Evolutionary conservation across 1,139 yeast species (phyloP).

Genomic region (Casaregolazyma lundiana): DNA sequence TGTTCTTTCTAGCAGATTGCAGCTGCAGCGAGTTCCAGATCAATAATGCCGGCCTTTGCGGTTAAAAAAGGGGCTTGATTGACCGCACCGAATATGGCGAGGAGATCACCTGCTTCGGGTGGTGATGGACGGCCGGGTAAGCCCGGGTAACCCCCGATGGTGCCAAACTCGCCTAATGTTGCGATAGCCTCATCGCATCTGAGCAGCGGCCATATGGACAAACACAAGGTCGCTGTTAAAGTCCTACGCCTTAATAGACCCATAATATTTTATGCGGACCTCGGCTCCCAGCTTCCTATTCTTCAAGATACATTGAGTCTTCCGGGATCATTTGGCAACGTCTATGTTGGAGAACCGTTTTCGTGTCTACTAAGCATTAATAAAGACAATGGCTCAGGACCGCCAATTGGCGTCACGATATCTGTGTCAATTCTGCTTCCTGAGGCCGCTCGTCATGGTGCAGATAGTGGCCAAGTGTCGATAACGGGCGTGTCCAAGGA

Average conservation of each 20-base stretch:
- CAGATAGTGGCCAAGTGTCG: not conserved
- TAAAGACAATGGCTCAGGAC: conserved; percentile 7
- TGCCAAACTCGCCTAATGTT: not conserved
- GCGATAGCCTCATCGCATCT: not conserved
- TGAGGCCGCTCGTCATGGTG: conserved; percentile 14
- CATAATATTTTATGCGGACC: conserved; percentile 19
- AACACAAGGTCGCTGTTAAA: conserved; percentile 24
- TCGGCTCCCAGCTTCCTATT: conserved; percentile 8
- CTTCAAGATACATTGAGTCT: conserved; percentile 19
- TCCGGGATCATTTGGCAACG: conserved; percentile 27
- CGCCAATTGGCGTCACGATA: conserved; percentile 17
- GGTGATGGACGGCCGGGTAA: conserved; percentile 6
- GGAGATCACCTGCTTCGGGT: not conserved
- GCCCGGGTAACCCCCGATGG: conserved; percentile 3
- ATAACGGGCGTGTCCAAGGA: not conserved
- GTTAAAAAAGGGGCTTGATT: conserved; percentile 1
- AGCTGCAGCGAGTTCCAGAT: not conserved
- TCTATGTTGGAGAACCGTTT: conserved; percentile 31
- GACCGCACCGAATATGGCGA: not conserved
- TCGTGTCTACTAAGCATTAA: conserved; percentile 25
- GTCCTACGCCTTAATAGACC: conserved; percentile 32
- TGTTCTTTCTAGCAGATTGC: not conserved
- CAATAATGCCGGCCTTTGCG: not conserved
- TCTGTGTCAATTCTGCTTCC: conserved; percentile 22
- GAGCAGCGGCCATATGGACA: conserved; percentile 3